Evolutionary conservation across 805 yeast species (phyloP), one percentile per base, ranked within the genome.

Genomic region (Ogataea corticis): DNA sequence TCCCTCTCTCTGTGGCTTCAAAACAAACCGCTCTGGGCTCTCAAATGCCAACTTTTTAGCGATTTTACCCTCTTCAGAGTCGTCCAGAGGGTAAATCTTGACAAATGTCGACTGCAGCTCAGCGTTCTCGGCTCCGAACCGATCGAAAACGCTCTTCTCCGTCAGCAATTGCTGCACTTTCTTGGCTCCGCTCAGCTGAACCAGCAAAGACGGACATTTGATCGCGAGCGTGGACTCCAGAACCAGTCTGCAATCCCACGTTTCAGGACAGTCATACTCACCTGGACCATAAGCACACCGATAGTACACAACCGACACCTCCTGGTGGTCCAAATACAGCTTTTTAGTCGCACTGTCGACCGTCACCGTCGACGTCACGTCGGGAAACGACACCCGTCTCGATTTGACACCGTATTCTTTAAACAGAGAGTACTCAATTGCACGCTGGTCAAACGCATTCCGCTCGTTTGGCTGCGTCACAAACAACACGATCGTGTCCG

Each of bases 1-100:
- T 32, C 99, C 99, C 71, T 94, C 99, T 70, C 99, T 79, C 67
- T 94, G 99, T 3, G 99, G 99, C 61, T 94, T 94, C 56, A 94
- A 73, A 1, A 94, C 99, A 62, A 72, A 94, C 18, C 76, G 73
- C 43, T 79, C 80, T 0, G 97, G 92, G 2, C 65, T 49, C 50
- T 79, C 81, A 38, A 84, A 69, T 1, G 96, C 96, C 36, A 87
- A 65, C 48, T 75, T 68, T 46, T 77, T 80, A 4, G 94, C 96
- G 30, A 58, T 46, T 34, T 57, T 54, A 3, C 96, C 97, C 28
- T 74, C 72, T 32, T 67, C 70, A 0, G 88, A 71, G 44, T 79
- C 75, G 63, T 92, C 98, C 54, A 94, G 66, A 13, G 99, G 97
- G 63, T 87, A 82, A 15, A 94, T 90, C 44, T 79, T 78, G 12